These are phyloP conservation scores for Sporothrix pallida DNA, from an alignment of 2,329 filamentous ascomycete species.

Conservation along the genomic window DNA sequence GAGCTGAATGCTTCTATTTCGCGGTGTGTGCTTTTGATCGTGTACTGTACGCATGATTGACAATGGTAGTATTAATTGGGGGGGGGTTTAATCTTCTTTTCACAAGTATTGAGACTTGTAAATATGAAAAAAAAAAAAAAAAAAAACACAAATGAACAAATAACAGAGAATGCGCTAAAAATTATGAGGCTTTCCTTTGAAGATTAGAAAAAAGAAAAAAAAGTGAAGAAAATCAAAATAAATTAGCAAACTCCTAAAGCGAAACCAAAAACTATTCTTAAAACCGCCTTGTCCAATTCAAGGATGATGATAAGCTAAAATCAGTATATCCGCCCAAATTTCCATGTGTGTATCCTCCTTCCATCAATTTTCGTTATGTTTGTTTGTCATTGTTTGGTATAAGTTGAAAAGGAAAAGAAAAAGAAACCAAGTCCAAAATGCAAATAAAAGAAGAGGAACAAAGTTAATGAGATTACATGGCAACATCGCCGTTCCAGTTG, in stretches of 20 bases:
- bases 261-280: neutral
- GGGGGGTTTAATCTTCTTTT: too few species aligned
- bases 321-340: neutral
- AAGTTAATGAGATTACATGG: neutral
- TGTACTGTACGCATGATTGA: too few species aligned
- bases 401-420: neutral
- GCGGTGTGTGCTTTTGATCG: too few species aligned
- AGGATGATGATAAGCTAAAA: neutral
- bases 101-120: too few species aligned
- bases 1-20: too few species aligned
- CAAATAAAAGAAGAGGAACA: neutral
- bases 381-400: neutral
- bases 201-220: too few species aligned
- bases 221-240: too few species aligned
- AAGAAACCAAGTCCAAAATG: neutral
- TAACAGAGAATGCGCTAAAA: too few species aligned
- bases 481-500: conserved; percentile 47
- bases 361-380: neutral
- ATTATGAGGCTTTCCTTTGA: too few species aligned
- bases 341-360: neutral
- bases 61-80: too few species aligned
- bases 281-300: neutral
- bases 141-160: too few species aligned
- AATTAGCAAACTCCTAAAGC: neutral
- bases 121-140: too few species aligned